Evolutionary conservation across 2,329 filamentous ascomycete species (phyloP).

Genomic region (Podosphaera aphanis): DNA sequence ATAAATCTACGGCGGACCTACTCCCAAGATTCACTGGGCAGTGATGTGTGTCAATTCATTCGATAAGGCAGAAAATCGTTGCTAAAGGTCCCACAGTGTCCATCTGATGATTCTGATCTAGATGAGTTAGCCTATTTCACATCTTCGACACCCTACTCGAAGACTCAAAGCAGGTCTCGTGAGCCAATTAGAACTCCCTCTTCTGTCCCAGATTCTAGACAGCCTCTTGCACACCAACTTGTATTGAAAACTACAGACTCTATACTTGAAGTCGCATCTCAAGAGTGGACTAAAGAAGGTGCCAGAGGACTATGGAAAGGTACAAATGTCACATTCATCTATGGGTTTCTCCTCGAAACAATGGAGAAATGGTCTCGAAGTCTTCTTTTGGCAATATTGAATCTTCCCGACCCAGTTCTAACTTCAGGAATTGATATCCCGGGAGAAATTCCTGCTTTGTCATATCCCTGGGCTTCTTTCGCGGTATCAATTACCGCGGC

Average conservation of each 20-base stretch:
- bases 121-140: conserved; percentile 77
- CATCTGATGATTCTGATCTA: conserved; percentile 43
- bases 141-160: conserved; percentile 25
- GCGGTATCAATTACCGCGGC: conserved; percentile 43
- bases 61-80: neutral
- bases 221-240: conserved; percentile 32
- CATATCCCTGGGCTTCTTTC: conserved; percentile 61
- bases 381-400: conserved; percentile 71
- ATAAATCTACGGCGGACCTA: conserved; percentile 4
- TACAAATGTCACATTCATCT: conserved; percentile 79
- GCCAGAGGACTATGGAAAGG: conserved; percentile 87
- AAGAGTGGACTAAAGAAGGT: conserved; percentile 75
- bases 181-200: too few species aligned
- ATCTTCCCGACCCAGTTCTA: conserved; percentile 63
- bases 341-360: conserved; percentile 64
- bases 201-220: conserved; percentile 15
- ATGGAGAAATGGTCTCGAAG: conserved; percentile 83
- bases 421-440: conserved; percentile 18
- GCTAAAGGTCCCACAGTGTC: conserved; percentile 16
- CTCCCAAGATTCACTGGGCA: conserved; percentile 10
- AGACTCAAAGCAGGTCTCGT: too few species aligned
- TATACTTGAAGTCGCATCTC: conserved; percentile 62
- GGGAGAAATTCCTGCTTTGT: conserved; percentile 51
- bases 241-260: conserved; percentile 54
- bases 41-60: conserved; percentile 8